These are phyloP conservation scores for Aspergillus puulaauensis DNA, from an alignment of 2,329 filamentous ascomycete species.

Conservation along the genomic window DNA sequence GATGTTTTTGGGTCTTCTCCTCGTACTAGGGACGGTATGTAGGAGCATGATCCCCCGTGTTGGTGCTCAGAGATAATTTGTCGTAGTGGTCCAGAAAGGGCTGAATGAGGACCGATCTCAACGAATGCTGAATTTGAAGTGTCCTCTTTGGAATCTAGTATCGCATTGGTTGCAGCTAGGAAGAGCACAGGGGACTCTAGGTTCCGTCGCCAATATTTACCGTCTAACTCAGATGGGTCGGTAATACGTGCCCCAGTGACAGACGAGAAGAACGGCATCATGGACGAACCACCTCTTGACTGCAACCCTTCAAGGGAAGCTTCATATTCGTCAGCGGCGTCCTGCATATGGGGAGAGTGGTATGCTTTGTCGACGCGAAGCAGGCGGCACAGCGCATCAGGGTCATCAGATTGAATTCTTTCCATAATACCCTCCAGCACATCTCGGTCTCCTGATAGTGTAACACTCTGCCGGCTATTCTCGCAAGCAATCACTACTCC, in stretches of 20 bases:
- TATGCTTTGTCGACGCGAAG: conserved; percentile 22
- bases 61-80: conserved; percentile 14
- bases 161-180: neutral
- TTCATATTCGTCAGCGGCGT: neutral
- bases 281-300: neutral
- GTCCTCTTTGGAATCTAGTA: neutral
- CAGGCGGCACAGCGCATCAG: conserved; percentile 8
- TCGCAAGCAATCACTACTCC: conserved; percentile 19
- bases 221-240: neutral
- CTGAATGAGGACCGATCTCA: conserved; percentile 35
- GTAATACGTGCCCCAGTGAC: neutral
- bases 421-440: neutral
- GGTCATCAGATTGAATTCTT: conserved; percentile 9
- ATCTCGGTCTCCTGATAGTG: conserved; percentile 17
- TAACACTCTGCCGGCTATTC: conserved; percentile 17
- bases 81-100: conserved; percentile 31
- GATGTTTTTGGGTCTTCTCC: neutral
- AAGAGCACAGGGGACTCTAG: conserved; percentile 19
- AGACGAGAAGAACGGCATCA: conserved; percentile 9
- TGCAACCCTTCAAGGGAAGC: neutral
- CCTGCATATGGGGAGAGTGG: conserved; percentile 22
- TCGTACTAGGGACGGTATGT: neutral
- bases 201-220: conserved; percentile 15
- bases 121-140: neutral
- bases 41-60: neutral